phyloP scores from a whole-genome alignment of 192 early-diverging fungal genomes.

The Umbelopsis sp. region DNA sequence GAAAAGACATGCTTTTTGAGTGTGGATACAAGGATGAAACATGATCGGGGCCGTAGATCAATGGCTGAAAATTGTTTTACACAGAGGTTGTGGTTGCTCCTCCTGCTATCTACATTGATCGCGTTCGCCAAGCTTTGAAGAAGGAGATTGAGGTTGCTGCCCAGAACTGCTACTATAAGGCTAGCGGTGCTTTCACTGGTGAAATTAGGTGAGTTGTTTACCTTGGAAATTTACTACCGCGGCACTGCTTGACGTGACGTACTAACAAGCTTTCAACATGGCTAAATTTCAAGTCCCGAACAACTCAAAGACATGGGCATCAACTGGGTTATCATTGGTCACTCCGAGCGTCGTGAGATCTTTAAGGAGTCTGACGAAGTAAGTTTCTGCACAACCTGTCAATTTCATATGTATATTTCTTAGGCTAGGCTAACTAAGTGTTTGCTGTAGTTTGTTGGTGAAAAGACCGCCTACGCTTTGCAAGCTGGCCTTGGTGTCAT shows the following conservation, averaged over 20 bases:
- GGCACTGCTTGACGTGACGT: not conserved
- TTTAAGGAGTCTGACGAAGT: slow-evolving; percentile 88
- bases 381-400: not conserved
- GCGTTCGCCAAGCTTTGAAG: slow-evolving; percentile 75
- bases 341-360: slow-evolving; percentile 97
- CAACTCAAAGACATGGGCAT: slow-evolving; percentile 95
- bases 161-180: slow-evolving; percentile 90
- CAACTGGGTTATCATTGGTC: slow-evolving; percentile 96
- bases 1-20: too few species aligned
- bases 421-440: not conserved
- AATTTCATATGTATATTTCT: not conserved
- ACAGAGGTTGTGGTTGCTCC: slow-evolving; percentile 97
- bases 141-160: slow-evolving; percentile 90
- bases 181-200: slow-evolving; percentile 95
- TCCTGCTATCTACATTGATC: slow-evolving; percentile 71
- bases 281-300: slow-evolving; percentile 62
- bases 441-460: slow-evolving; percentile 66
- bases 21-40: not conserved
- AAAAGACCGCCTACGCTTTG: slow-evolving; percentile 89
- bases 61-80: slow-evolving; percentile 20
- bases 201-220: slow-evolving; percentile 73
- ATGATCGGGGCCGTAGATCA: not conserved
- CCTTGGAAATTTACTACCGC: not conserved
- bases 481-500: slow-evolving; percentile 89
- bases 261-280: not conserved